phyloP scores from a whole-genome alignment of 129 eudicot genomes.

The Erigeron canadensis region DNA sequence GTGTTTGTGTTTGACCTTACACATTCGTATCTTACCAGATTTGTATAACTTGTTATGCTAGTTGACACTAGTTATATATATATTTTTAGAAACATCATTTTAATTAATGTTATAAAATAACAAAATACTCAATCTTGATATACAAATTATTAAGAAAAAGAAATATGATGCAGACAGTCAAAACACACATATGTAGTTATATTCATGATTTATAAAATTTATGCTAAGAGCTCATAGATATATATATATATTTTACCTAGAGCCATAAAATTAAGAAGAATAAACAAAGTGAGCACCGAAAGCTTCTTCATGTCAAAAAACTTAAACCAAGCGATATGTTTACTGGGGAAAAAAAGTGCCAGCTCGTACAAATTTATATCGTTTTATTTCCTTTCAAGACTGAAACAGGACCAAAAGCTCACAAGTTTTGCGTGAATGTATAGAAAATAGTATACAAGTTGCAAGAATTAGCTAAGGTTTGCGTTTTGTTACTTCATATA shows the following conservation, averaged over 20 bases:
- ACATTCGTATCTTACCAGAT: too few species aligned
- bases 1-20: too few species aligned
- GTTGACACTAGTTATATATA: too few species aligned
- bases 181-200: too few species aligned
- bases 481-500: not conserved
- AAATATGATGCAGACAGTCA: too few species aligned
- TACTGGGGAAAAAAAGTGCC: not conserved
- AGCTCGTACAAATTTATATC: too few species aligned
- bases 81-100: too few species aligned
- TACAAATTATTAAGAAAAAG: too few species aligned
- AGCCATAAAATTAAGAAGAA: slow-evolving; percentile 23
- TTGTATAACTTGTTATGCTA: too few species aligned
- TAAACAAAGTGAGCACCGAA: slow-evolving; percentile 16
- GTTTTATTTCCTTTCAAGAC: not conserved
- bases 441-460: not conserved
- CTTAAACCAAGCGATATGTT: not conserved
- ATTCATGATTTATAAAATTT: not conserved
- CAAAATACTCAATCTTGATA: too few species aligned
- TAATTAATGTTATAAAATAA: too few species aligned
- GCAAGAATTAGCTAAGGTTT: not conserved
- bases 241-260: slow-evolving; percentile 19
- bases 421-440: slow-evolving; percentile 15
- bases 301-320: slow-evolving; percentile 23
- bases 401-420: not conserved
- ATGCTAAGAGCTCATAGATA: not conserved